Base-by-base conservation (phyloP, 73 alveolate genomes). In the Paramecium sexaurelia region DNA sequence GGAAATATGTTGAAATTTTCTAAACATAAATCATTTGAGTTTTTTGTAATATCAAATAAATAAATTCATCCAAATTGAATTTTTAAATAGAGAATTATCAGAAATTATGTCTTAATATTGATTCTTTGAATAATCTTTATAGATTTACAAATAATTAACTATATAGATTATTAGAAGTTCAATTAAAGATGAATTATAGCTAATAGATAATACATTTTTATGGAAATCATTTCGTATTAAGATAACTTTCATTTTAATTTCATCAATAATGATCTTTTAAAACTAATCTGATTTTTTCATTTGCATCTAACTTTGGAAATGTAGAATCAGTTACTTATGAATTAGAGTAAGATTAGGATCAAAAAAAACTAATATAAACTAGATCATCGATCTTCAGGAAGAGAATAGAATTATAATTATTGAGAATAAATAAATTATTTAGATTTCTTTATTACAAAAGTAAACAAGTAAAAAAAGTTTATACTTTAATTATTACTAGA, bases 41-140 rank as follows among this genome's bases (percentile, higher is more conserved):
- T 73, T 73, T 73, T 37, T 73, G 15, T 35, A 73, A 73, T 73
- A 73, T 73, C 15, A 66, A 73, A 5, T 17, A 73, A 73, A 66
- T 73, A 73, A 45, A 51, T 3, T 61, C 11, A 61, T 29, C 26
- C 11, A 22, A 8, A 61, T 0, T 26, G 11, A 1, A 3, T 51
- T 17, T 26, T 5, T 51, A 51, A 17, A 51, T 51, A 51, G 32
- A 17, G 33, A 51, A 51, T 47, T 47, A 47, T 26, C 66, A 47
- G 66, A 26, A 51, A 29, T 51, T 51, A 51, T 51, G 17, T 51
- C 32, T 29, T 33, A 73, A 33, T 73, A 73, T 73, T 61, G 57
- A 73, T 33, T 66, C 15, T 73, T 73, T 35, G 19, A 17, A 13
- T 35, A 71, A 33, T 71, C 86, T 5, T 71, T 71, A 29, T 36